A percentile compares a stretch with the other conserved stretches of the same genome.
These are phyloP conservation scores for Suillus tomentosus DNA, from an alignment of 768 basidiomycete genomes.

Conservation along the genomic window DNA sequence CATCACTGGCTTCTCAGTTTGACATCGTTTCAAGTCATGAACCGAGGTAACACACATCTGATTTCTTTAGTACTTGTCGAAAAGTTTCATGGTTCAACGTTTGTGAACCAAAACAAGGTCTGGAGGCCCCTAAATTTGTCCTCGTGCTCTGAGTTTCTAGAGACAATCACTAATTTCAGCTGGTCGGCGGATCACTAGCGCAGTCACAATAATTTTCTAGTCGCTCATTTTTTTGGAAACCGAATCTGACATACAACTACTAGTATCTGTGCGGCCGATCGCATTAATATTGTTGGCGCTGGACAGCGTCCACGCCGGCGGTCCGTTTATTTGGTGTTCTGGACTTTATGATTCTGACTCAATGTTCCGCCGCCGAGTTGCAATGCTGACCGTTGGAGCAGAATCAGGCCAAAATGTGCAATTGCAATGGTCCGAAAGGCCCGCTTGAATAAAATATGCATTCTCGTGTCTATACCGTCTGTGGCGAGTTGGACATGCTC, in stretches of 20 bases:
- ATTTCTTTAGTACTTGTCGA: neutral
- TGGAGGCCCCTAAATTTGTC: neutral
- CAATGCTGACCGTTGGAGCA: neutral
- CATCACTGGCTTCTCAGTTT: neutral
- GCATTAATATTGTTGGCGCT: neutral
- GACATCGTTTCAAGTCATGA: neutral
- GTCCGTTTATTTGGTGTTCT: neutral
- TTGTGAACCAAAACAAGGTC: neutral
- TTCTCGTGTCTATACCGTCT: neutral
- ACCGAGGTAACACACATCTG: neutral
- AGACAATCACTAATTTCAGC: neutral
- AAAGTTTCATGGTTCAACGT: neutral
- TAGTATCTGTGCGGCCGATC: neutral
- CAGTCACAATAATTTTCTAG: neutral
- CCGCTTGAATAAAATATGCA: slow-evolving; percentile 2
- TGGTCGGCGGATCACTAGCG: neutral
- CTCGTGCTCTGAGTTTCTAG: no score
- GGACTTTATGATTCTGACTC: neutral
- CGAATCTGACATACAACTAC: neutral
- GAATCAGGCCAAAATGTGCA: neutral
- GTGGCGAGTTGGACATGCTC: neutral
- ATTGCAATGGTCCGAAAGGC: neutral
- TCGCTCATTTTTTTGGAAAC: neutral
- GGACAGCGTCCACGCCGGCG: neutral
- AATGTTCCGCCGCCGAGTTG: neutral